Evolutionary conservation across 495 filamentous ascomycete genomes (phyloP), one percentile per base, ranked within the genome.

Genomic region (Letharia lupina): DNA sequence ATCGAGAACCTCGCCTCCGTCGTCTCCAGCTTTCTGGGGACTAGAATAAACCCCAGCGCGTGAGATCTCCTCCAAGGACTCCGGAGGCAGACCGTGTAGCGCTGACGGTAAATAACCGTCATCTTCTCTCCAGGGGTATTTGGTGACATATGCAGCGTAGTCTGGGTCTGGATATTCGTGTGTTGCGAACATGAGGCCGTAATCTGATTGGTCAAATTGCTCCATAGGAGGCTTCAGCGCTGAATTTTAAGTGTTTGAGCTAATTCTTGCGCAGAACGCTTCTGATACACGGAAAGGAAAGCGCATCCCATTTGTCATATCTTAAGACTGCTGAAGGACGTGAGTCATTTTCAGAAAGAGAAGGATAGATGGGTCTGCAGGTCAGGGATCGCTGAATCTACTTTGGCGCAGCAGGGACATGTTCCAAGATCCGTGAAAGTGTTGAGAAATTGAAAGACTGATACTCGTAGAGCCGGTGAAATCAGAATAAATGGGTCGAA

Each of bases 101-200:
- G 42, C 44, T 60, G 64, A 52, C 45, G 57, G 64, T 39, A 66
- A 2, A 40, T 62, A 47, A 42, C 48, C 64, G 20, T 61, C 48
- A 11, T 66, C 64, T 45, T 16, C 64, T n/a, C 54, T 39, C 68
- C 69, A 71, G 20, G 67, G 69, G 37, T 69, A 65, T 20, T 37
- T 64, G 4, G 61, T 67, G 20, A 50, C 48, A 60, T 67, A 35
- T 40, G 68, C 68, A 45, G 65, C 68, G 58, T 44, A 39, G 61
- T 66, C 64, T 15, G 69, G 69, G 42, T 71, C 69, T 41, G 69
- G 69, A 33, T 71, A 71, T 41, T 64, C 60, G 61, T 68, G 67
- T 37, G 20, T 52, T 60, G 23, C 28, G 16, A 2, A 33, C 12
- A 39, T 37, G n/a, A 44, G 39, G 15, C 28, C 41, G 13, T 57